Conservation (phyloP, 83 land plant species). For the Picea mariana region DNA sequence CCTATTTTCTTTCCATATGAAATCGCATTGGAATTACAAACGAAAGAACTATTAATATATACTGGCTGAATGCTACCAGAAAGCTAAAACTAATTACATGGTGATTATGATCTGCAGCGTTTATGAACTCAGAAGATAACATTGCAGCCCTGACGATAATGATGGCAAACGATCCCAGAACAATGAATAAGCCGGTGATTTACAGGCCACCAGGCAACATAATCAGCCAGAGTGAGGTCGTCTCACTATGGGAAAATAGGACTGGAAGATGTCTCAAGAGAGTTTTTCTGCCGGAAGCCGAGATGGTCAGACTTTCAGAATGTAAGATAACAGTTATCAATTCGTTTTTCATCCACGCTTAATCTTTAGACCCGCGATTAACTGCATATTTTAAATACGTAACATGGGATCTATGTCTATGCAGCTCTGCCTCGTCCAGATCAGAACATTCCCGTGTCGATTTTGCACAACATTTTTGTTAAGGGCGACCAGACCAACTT, state of each 20-base stretch:
- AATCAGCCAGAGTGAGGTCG: conserved; percentile 24
- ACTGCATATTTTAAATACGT: not conserved
- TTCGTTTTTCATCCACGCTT: not conserved
- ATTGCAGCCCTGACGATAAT: conserved; percentile 25
- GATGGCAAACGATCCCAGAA: conserved; percentile 23
- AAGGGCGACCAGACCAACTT: conserved; percentile 27
- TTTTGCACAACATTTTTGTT: conserved; percentile 31
- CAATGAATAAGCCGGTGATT: conserved; percentile 9
- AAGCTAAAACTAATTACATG: no score
- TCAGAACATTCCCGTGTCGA: conserved; percentile 23
- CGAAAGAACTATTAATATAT: no score
- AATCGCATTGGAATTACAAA: no score
- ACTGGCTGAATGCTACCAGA: no score
- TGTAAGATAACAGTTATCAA: conserved; percentile 10
- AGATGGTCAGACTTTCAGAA: conserved; percentile 20
- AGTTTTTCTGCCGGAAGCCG: conserved; percentile 20
- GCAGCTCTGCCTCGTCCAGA: conserved; percentile 28
- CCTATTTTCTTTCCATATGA: no score
- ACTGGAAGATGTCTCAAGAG: conserved; percentile 23
- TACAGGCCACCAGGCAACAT: conserved; percentile 30
- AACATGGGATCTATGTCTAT: not conserved
- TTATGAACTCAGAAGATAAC: conserved; percentile 33
- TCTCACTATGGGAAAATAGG: conserved; percentile 34
- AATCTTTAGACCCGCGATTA: no score
- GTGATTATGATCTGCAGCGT: conserved; percentile 15